Percentiles rank a stretch among this genome's conserved stretches.
Evolutionary conservation across 2,329 filamentous ascomycete genomes (phyloP).

Genomic region (Diaporthe vexans): DNA sequence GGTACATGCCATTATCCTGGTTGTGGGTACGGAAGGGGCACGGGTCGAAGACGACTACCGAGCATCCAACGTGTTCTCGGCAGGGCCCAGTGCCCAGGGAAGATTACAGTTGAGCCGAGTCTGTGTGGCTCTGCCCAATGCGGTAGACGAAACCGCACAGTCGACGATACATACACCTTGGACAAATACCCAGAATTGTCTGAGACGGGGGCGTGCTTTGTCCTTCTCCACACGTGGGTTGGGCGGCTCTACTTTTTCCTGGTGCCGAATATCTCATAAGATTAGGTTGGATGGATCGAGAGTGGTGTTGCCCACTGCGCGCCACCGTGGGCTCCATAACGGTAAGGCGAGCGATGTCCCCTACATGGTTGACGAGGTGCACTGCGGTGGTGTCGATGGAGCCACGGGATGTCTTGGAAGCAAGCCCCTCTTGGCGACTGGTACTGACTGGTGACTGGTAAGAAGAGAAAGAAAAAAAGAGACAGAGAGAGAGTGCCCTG

Average conservation of each 20-base stretch:
- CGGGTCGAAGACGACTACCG: constrained; percentile 36
- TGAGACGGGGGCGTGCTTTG: not conserved
- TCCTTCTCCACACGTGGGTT: constrained; percentile 20
- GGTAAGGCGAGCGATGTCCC: constrained; percentile 20
- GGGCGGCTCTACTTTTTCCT: constrained; percentile 1
- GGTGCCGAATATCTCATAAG: constrained; percentile 22
- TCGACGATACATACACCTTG: constrained; percentile 30
- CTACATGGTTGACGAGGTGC: constrained; percentile 3
- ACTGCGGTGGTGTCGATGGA: constrained; percentile 15
- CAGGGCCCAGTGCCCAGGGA: constrained; percentile 29
- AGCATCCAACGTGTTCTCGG: constrained; percentile 34
- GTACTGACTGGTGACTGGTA: not conserved
- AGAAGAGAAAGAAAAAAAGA: not conserved
- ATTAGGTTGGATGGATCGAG: constrained; percentile 29
- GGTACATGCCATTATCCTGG: constrained; percentile 35
- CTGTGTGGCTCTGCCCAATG: constrained; percentile 30
- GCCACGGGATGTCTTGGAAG: constrained; percentile 22
- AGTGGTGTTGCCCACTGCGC: constrained; percentile 21
- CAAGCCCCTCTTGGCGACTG: constrained; percentile 24
- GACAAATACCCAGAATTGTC: constrained; percentile 15
- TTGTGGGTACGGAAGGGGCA: constrained; percentile 39
- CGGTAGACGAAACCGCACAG: constrained; percentile 18
- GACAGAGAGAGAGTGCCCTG: not conserved
- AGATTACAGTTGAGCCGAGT: constrained; percentile 35
- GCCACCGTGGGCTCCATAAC: constrained; percentile 27